These are phyloP conservation scores for Plasmodium yoelii DNA, from an alignment of 169 alveolate species.

Conservation along the genomic window DNA sequence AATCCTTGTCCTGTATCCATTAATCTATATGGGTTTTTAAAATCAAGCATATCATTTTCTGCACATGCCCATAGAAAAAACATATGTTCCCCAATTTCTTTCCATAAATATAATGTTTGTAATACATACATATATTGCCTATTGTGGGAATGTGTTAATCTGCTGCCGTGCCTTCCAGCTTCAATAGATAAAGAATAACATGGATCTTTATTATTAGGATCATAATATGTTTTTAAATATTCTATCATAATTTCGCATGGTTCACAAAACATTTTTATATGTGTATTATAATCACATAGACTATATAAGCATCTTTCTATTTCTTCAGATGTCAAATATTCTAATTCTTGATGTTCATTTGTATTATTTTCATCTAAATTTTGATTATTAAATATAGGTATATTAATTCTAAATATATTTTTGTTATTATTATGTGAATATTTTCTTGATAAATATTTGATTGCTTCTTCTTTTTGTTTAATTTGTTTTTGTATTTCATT, in stretches of 20 bases:
- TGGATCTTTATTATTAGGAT: constrained; percentile 85
- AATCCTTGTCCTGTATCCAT: constrained; percentile 94
- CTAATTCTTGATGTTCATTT: constrained; percentile 72
- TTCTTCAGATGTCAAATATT: constrained; percentile 88
- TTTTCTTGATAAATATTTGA: constrained; percentile 77
- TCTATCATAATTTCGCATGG: constrained; percentile 90
- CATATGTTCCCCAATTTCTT: constrained; percentile 93
- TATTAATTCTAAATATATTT: constrained; percentile 65
- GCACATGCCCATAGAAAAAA: constrained; percentile 93
- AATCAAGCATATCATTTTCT: constrained; percentile 91
- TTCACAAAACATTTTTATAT: constrained; percentile 85
- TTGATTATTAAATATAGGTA: constrained; percentile 80
- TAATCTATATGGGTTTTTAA: constrained; percentile 87
- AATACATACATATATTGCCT: constrained; percentile 92
- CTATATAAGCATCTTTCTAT: constrained; percentile 93
- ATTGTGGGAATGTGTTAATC: constrained; percentile 92
- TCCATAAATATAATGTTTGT: constrained; percentile 93
- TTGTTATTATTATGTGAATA: constrained; percentile 76
- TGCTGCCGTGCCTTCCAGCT: constrained; percentile 87
- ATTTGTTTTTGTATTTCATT: constrained; percentile 85
- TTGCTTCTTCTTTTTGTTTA: constrained; percentile 85
- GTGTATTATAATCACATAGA: constrained; percentile 91
- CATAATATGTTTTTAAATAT: constrained; percentile 82
- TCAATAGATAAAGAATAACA: constrained; percentile 83
- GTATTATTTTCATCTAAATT: constrained; percentile 62